Conservation (phyloP, 2,329 filamentous ascomycete genomes). For the Aspergillus ochraceoroseus region DNA sequence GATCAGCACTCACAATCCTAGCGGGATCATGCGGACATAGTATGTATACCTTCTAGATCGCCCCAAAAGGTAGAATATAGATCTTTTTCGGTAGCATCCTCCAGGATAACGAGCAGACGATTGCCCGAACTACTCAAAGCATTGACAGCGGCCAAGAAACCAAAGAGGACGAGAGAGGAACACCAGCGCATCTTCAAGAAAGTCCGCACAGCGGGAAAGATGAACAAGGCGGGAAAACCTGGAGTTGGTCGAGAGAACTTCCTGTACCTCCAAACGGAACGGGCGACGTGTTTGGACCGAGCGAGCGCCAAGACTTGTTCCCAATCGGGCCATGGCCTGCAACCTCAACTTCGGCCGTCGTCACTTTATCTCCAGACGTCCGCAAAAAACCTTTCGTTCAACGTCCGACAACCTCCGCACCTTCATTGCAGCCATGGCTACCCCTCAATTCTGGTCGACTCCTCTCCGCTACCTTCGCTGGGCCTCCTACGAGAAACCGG, state of each 20-base stretch:
- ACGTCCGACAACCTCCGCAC: constrained; percentile 18
- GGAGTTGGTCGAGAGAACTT: constrained; percentile 22
- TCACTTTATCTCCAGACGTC: constrained; percentile 21
- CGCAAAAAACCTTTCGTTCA: constrained; percentile 24
- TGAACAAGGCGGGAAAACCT: constrained; percentile 7
- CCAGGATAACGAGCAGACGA: constrained; percentile 78
- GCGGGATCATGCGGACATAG: not conserved
- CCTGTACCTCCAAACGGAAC: constrained; percentile 23
- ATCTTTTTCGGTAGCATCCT: constrained; percentile 73
- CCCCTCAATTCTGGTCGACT: constrained; percentile 74
- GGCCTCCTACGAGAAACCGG: constrained; percentile 81
- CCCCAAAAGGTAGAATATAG: constrained; percentile 71
- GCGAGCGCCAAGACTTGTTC: constrained; percentile 38
- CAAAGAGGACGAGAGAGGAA: constrained; percentile 64
- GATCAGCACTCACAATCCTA: constrained; percentile 12
- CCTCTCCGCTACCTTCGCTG: constrained; percentile 83
- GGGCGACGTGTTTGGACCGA: constrained; percentile 44
- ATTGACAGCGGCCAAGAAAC: constrained; percentile 51
- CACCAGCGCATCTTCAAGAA: constrained; percentile 65
- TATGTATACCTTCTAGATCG: constrained; percentile 44
- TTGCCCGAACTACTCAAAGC: constrained; percentile 74
- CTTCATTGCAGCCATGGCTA: constrained; percentile 41
- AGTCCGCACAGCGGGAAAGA: constrained; percentile 32
- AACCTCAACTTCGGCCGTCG: constrained; percentile 23
- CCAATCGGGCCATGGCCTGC: constrained; percentile 16